Conservation (phyloP, 2,329 filamentous ascomycete species). For the Colletotrichum scovillei region DNA sequence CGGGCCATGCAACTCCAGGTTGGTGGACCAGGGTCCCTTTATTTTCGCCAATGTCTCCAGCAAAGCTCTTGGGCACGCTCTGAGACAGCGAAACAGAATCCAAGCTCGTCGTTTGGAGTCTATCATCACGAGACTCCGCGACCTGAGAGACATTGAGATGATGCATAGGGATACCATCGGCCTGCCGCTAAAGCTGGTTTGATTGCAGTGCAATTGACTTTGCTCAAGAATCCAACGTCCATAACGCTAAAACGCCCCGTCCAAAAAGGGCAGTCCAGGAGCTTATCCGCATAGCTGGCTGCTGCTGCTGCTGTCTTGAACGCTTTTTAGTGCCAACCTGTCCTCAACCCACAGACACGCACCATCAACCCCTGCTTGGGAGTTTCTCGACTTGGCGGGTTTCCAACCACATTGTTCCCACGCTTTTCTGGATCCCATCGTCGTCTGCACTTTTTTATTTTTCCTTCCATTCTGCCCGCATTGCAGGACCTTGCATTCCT, state of each 20-base stretch:
- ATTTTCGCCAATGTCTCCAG: conserved; percentile 17
- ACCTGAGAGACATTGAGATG: neutral
- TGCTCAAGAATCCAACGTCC: conserved; percentile 3
- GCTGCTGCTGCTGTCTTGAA: neutral
- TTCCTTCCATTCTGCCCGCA: conserved; percentile 16
- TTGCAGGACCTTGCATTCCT: conserved; percentile 28
- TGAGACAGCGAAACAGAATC: conserved; percentile 10
- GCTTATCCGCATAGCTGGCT: neutral
- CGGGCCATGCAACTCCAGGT: neutral
- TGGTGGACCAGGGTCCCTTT: conserved; percentile 26
- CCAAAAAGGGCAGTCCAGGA: conserved; percentile 21
- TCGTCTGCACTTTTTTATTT: conserved; percentile 24
- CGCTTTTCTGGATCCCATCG: conserved; percentile 26
- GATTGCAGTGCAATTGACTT: neutral
- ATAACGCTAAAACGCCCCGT: neutral
- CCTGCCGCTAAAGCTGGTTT: neutral
- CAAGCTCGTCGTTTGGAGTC: conserved; percentile 4
- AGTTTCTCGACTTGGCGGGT: conserved; percentile 29
- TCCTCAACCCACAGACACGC: conserved; percentile 39
- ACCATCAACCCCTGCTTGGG: conserved; percentile 28
- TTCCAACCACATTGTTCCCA: conserved; percentile 30
- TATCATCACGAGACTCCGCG: conserved; percentile 17
- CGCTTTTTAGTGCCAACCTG: conserved; percentile 42
- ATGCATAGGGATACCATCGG: neutral
- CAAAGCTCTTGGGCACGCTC: conserved; percentile 1